Evolutionary conservation across 306 rosid species (phyloP).

Genomic region (Cyclanthera cordifolia): DNA sequence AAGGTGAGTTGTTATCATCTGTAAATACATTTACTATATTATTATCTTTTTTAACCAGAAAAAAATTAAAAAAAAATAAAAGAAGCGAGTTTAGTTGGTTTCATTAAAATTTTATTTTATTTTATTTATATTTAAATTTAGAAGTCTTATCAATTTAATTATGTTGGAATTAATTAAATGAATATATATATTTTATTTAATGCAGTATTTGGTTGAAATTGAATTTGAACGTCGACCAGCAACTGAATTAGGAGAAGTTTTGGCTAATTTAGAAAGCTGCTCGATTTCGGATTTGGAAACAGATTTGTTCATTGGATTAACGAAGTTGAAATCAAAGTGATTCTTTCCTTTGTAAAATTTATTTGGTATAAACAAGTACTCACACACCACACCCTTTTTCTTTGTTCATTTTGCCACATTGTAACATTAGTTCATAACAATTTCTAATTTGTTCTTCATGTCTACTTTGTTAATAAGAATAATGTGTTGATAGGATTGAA

Average conservation of each 20-base stretch:
- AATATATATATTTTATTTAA: too few species aligned
- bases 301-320: conserved; percentile 48
- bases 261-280: conserved; percentile 23
- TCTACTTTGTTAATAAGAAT: neutral
- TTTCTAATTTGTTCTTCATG: neutral
- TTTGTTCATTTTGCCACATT: neutral
- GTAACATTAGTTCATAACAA: neutral
- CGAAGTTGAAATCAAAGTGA: conserved; percentile 26
- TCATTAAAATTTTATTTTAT: too few species aligned
- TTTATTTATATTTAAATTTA: too few species aligned
- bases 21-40: neutral
- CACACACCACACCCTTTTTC: neutral
- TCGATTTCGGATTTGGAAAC: conserved; percentile 45
- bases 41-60: neutral
- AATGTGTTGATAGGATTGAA: neutral
- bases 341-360: neutral
- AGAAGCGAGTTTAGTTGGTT: too few species aligned
- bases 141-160: too few species aligned
- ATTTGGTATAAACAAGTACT: neutral
- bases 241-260: conserved; percentile 19
- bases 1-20: conserved; percentile 24
- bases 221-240: conserved; percentile 8
- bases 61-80: neutral
- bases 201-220: neutral
- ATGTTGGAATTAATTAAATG: neutral